These are phyloP conservation scores for Trypanosoma melophagium DNA, from an alignment of 208 protist genomes.

Conservation along the genomic window DNA sequence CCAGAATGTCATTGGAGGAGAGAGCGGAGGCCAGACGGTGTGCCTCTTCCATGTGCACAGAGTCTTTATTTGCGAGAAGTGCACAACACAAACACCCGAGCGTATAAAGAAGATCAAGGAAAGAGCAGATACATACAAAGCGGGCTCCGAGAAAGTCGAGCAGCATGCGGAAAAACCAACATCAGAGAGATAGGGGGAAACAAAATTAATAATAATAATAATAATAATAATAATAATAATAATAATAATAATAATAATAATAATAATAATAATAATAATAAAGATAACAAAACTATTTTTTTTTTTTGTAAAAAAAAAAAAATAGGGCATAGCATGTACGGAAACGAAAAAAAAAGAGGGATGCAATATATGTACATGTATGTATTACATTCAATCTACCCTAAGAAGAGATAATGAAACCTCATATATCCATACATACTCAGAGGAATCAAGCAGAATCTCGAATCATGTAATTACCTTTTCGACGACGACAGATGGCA, in stretches of 20 bases:
- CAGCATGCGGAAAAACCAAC: neutral
- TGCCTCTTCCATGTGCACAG: conserved; percentile 7
- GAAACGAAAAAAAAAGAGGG: neutral
- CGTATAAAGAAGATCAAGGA: conserved; percentile 3
- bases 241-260: too few species aligned
- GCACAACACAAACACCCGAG: neutral
- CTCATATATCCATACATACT: neutral
- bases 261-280: too few species aligned
- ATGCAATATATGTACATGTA: too few species aligned
- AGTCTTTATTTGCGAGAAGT: neutral
- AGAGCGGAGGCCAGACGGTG: conserved; percentile 12
- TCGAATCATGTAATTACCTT: neutral
- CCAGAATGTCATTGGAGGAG: conserved; percentile 16
- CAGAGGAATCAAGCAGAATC: too few species aligned
- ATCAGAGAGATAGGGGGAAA: too few species aligned
- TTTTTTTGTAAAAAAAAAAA: too few species aligned
- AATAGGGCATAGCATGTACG: too few species aligned
- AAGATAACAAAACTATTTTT: too few species aligned
- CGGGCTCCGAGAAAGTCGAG: neutral
- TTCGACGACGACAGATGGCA: conserved; percentile 32
- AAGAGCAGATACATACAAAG: neutral
- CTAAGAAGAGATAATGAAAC: too few species aligned
- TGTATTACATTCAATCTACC: too few species aligned
- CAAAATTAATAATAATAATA: too few species aligned
- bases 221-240: too few species aligned